Conservation (phyloP, 257 asterid species). For the Schizonepeta tenuifolia region DNA sequence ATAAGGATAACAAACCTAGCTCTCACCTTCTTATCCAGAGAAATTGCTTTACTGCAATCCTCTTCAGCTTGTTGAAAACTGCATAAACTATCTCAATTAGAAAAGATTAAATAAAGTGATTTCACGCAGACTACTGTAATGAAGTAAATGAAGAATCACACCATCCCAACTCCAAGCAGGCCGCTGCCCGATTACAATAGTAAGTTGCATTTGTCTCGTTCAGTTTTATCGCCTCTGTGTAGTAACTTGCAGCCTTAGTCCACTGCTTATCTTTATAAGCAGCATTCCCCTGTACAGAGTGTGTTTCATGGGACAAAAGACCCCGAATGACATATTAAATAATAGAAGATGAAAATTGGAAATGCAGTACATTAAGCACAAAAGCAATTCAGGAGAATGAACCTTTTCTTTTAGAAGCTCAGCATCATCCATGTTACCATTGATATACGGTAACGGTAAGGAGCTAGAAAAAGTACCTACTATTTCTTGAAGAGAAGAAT, state of each 20-base stretch:
- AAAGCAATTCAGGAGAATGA: conserved; percentile 20
- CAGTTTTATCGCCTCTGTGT: conserved; percentile 79
- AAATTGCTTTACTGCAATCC: conserved; percentile 83
- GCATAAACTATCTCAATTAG: conserved; percentile 37
- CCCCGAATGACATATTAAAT: not conserved
- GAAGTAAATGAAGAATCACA: conserved; percentile 38
- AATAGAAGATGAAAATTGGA: not conserved
- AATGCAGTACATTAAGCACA: not conserved
- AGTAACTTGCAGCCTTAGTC: conserved; percentile 85
- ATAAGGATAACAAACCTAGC: conserved; percentile 8
- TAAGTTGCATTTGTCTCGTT: conserved; percentile 67
- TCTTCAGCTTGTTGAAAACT: conserved; percentile 85
- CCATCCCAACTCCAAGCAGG: conserved; percentile 94
- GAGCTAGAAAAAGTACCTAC: conserved; percentile 47
- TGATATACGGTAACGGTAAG: conserved; percentile 51
- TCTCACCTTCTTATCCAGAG: conserved; percentile 84
- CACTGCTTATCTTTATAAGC: conserved; percentile 84
- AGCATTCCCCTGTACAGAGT: conserved; percentile 75
- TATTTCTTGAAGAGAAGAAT: conserved; percentile 79
- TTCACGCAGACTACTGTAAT: conserved; percentile 9
- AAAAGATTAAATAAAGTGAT: not conserved
- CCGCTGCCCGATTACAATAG: conserved; percentile 91
- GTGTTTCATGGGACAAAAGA: not conserved
- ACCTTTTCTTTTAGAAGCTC: conserved; percentile 94
- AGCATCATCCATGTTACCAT: conserved; percentile 74